These are phyloP conservation scores for Priceomyces melissophilus DNA, from an alignment of 805 yeast species.

Conservation along the genomic window DNA sequence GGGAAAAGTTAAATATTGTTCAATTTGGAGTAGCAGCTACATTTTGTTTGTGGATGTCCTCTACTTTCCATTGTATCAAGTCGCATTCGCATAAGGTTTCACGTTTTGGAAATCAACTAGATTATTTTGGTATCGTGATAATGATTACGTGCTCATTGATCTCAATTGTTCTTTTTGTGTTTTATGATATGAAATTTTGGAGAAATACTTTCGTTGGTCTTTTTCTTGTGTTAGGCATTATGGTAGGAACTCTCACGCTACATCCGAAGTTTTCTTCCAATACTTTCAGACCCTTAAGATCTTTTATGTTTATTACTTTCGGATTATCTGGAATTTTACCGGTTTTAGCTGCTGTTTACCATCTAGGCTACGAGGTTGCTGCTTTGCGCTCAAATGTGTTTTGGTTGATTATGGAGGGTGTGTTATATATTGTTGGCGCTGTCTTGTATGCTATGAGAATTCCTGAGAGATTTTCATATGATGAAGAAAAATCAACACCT, in stretches of 20 bases:
- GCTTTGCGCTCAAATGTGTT: slow-evolving; percentile 49
- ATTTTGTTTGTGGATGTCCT: slow-evolving; percentile 58
- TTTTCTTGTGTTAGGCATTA: slow-evolving; percentile 52
- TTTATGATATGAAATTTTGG: slow-evolving; percentile 41
- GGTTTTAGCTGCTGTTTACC: slow-evolving; percentile 47
- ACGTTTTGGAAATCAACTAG: slow-evolving; percentile 62
- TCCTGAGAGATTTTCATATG: slow-evolving; percentile 61
- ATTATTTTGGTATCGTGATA: slow-evolving; percentile 71
- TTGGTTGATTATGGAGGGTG: slow-evolving; percentile 69
- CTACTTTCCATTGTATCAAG: slow-evolving; percentile 64
- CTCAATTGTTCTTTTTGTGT: slow-evolving; percentile 36
- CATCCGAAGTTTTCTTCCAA: slow-evolving; percentile 64
- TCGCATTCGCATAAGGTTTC: slow-evolving; percentile 59
- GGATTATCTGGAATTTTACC: slow-evolving; percentile 80
- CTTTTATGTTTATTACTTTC: slow-evolving; percentile 72
- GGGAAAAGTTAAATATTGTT: slow-evolving; percentile 50
- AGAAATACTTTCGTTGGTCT: slow-evolving; percentile 40
- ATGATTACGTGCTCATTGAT: slow-evolving; percentile 63
- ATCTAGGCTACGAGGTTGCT: slow-evolving; percentile 50
- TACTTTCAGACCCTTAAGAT: slow-evolving; percentile 72
- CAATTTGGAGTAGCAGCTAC: slow-evolving; percentile 58
- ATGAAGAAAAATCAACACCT: slow-evolving; percentile 13
- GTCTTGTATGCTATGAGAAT: slow-evolving; percentile 69
- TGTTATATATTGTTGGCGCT: slow-evolving; percentile 77
- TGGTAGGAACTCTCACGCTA: slow-evolving; percentile 63